Evolutionary conservation across 192 early-diverging fungal genomes (phyloP), one percentile per base, ranked within the genome.

Genomic region (Coemansia sp.): DNA sequence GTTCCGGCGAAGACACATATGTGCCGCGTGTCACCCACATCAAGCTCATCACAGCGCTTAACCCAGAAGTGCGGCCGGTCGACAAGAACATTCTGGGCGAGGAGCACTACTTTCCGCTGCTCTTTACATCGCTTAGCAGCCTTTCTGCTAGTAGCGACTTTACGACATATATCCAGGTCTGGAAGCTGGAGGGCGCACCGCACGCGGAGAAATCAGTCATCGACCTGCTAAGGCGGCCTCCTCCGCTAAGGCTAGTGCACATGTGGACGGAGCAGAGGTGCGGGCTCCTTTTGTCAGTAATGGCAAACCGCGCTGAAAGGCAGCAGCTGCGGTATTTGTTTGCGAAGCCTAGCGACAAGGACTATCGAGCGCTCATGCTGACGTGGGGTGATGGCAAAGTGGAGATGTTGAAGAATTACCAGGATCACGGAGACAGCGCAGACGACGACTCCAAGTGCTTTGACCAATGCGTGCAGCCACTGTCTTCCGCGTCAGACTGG

Each of bases 271-370:
- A 72, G 67, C 43, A 43, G 49, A 73, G 79, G 0, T 59, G 23
- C 14, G 79, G 79, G 32, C 50, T 75, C 40, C 73, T 81, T 36
- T 59, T 81, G 40, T 68, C 79, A 29, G 79, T 75, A 0, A 73
- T 68, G 34, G 70, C 79, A 13, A 81, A 81, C 43, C 73, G 79
- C 5, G 79, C 79, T 14, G 79, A 81, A 70, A 73, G 79, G n/a
- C 79, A 81, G 67, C 79, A 81, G 73, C 73, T 81, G 64, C 79
- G 79, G 41, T 73, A 73, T 34, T 42, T 81, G 65, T 81, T 81
- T 75, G 79, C 79, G 4, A 69, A 61, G 64, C 66, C 73, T 46
- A 69, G 79, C 64, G 79, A 81, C 32, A 75, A 69, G 60, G 79
- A 75, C 60, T 75, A 81, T 49, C 79, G 79, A 9, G 79, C 79